phyloP scores from a whole-genome alignment of 148 eudicot species.

The Camellia granthamiana region DNA sequence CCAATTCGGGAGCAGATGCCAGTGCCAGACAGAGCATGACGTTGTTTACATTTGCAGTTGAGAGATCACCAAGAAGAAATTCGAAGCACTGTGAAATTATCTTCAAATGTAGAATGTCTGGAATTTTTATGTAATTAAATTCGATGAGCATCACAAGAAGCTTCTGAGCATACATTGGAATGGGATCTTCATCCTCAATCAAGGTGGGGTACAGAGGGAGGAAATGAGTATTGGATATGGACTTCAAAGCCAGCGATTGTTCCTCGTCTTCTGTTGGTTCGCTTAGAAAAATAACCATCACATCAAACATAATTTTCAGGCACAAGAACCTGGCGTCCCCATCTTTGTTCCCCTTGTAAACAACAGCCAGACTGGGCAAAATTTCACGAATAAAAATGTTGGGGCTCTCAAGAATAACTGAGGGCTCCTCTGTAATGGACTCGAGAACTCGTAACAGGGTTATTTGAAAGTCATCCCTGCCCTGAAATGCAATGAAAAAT shows the following conservation, averaged over 20 bases:
- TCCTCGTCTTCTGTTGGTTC: conserved; percentile 48
- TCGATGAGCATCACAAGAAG: conserved; percentile 91
- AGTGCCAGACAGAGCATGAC: conserved; percentile 84
- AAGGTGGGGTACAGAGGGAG: conserved; percentile 90
- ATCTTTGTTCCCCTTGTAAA: conserved; percentile 91
- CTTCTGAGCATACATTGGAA: conserved; percentile 91
- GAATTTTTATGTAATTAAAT: conserved; percentile 62
- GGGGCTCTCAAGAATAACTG: conserved; percentile 47
- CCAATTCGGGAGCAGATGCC: conserved; percentile 85
- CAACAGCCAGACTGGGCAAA: conserved; percentile 78
- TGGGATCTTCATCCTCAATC: conserved; percentile 93
- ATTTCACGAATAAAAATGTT: conserved; percentile 52
- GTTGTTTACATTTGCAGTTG: conserved; percentile 72
- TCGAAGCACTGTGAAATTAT: conserved; percentile 84
- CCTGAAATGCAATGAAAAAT: conserved; percentile 45
- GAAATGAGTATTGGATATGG: conserved; percentile 60
- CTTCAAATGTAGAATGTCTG: conserved; percentile 70
- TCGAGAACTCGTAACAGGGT: conserved; percentile 80
- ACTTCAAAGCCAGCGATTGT: conserved; percentile 50
- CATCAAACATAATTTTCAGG: conserved; percentile 84
- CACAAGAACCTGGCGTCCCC: conserved; percentile 94
- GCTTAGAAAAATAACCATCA: conserved; percentile 63
- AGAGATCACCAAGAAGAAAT: conserved; percentile 83
- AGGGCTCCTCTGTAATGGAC: conserved; percentile 66
- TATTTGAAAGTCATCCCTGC: conserved; percentile 92